phyloP scores from a whole-genome alignment of 129 eudicot species.

The Helianthus tuberosus region DNA sequence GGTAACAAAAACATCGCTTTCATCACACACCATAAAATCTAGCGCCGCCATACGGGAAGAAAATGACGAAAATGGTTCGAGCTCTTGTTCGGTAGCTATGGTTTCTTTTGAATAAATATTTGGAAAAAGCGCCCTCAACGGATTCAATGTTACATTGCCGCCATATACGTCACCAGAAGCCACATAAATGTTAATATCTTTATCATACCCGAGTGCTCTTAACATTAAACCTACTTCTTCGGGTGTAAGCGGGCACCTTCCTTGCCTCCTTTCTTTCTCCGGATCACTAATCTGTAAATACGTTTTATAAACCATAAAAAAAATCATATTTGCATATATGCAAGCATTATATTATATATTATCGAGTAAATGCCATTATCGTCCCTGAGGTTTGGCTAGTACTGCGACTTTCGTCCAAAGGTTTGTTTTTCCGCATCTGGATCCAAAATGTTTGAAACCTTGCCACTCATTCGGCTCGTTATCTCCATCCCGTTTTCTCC shows the following conservation, averaged over 20 bases:
- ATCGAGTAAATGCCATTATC: no score
- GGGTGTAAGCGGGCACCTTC: conserved; percentile 88
- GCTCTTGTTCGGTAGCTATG: conserved; percentile 65
- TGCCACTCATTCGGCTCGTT: no score
- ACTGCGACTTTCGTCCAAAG: no score
- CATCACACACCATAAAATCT: conserved; percentile 83
- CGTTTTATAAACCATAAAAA: neutral
- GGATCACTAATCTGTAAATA: conserved; percentile 61
- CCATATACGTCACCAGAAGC: conserved; percentile 92
- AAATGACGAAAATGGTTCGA: conserved; percentile 67
- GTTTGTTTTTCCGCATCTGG: no score
- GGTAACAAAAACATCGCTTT: conserved; percentile 82
- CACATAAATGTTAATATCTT: conserved; percentile 67
- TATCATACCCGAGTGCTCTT: conserved; percentile 80
- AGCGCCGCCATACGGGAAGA: conserved; percentile 95
- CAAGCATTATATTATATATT: conserved; percentile 13
- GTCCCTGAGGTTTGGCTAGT: no score
- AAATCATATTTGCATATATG: neutral
- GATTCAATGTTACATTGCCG: conserved; percentile 73
- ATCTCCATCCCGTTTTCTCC: no score
- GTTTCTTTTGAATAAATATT: conserved; percentile 79
- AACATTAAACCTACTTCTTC: conserved; percentile 91
- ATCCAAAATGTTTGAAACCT: no score
- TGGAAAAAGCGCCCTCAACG: conserved; percentile 75
- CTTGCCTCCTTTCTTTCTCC: conserved; percentile 84